phyloP scores from a whole-genome alignment of 352 stramenopile genomes.

The Phytophthora podocarpi region DNA sequence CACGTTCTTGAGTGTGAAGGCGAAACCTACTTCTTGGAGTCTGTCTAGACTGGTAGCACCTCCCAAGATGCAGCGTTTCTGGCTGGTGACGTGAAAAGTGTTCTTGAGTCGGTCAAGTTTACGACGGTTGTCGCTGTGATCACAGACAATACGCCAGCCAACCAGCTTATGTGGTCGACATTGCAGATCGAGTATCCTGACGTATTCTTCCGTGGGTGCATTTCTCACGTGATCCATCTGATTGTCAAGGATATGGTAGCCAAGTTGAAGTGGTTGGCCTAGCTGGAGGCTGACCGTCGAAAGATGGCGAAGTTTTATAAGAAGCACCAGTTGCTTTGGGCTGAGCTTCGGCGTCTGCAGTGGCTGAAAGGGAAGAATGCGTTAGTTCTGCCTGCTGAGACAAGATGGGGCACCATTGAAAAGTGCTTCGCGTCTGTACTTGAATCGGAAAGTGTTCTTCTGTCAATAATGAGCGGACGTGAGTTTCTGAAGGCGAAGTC shows the following conservation, averaged over 20 bases:
- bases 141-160: not conserved
- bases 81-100: not conserved
- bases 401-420: not conserved
- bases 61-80: not conserved
- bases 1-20: not conserved
- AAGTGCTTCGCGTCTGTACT: not conserved
- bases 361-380: not conserved
- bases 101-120: not conserved
- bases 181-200: not conserved
- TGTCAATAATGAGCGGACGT: not conserved
- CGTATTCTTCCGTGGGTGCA: not conserved
- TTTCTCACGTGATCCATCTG: not conserved
- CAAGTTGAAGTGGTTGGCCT: not conserved
- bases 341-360: not conserved
- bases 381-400: constrained; percentile 1
- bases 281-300: not conserved
- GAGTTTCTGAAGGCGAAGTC: not conserved
- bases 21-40: not conserved
- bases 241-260: not conserved
- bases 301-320: constrained; percentile 2
- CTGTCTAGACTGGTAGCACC: not conserved
- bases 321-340: constrained; percentile 4
- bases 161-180: not conserved
- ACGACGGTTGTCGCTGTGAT: not conserved
- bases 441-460: not conserved